Evolutionary conservation across 2,329 filamentous ascomycete genomes (phyloP), one percentile per base, ranked within the genome.

Genomic region (Microdochium trichocladiopsis): DNA sequence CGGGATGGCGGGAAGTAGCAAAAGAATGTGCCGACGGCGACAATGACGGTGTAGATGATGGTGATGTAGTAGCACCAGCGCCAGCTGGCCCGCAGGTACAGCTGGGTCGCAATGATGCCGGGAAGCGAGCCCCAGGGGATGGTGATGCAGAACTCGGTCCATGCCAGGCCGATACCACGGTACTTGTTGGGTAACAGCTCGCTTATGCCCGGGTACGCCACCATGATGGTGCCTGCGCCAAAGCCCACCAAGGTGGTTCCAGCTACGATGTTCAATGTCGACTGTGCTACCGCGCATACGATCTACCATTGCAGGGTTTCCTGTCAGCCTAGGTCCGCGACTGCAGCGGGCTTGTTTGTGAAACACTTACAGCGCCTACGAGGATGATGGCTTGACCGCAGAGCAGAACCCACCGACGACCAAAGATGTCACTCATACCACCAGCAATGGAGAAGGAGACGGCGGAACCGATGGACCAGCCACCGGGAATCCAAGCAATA

Each of bases 121-220:
- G 59, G 56, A n/a, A 64, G 53, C 14, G 51, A 49, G 10, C 56
- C 58, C 60, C 63, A 67, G 16, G 59, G 60, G 12, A 61, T 52
- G 52, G 61, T 59, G 56, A 66, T 63, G 51, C 57, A 58, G 51
- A 66, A 61, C 51, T 65, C 61, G 18, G 62, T 63, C 61, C 61
- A 64, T 12, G 58, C 61, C 31, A 66, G 55, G 25, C 63, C 63
- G 18, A 59, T 57, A 31, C 61, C 61, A 48, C 61, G 59, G 37
- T 49, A 69, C 53, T 67, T 68, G 54, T 69, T 68, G 25, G 66
- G 65, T 12, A 68, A 56, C 51, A 69, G 51, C 56, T 69, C 66
- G 8, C 59, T 56, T 18, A 68, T 66, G 16, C 64, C 65, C 1
- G 66, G 60, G 49, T 66, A 69, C 2, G 60, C 58, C 8, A 67